These are phyloP conservation scores for Capronia americana DNA, from an alignment of 2,329 filamentous ascomycete genomes.

Conservation along the genomic window DNA sequence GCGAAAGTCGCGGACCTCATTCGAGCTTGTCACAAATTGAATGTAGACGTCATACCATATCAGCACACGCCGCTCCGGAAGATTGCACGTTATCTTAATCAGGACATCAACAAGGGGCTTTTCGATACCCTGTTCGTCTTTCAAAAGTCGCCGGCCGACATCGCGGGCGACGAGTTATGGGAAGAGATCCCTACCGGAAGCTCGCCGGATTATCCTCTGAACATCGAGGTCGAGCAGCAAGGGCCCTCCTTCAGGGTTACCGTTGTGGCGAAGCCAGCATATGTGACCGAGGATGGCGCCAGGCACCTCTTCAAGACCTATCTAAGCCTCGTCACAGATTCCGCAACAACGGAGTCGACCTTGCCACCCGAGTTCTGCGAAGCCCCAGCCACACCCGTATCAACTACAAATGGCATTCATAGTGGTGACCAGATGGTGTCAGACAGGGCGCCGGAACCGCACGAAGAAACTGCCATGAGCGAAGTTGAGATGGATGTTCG, in stretches of 20 bases:
- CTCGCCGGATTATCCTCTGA: constrained; percentile 73
- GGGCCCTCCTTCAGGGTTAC: constrained; percentile 60
- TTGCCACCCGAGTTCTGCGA: constrained; percentile 25
- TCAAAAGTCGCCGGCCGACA: constrained; percentile 58
- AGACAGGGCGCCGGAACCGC: no score
- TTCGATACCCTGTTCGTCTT: constrained; percentile 88
- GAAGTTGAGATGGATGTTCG: constrained; percentile 60
- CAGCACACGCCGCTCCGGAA: constrained; percentile 80
- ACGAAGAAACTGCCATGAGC: constrained; percentile 64
- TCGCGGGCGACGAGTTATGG: constrained; percentile 59
- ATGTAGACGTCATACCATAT: constrained; percentile 70
- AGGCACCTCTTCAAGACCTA: constrained; percentile 53
- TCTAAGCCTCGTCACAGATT: constrained; percentile 26
- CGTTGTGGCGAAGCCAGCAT: constrained; percentile 63
- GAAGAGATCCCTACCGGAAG: constrained; percentile 55
- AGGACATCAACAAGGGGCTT: constrained; percentile 61
- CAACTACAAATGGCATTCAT: background rate
- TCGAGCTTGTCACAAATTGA: constrained; percentile 71
- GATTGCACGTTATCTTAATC: constrained; percentile 78
- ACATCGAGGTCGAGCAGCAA: constrained; percentile 72
- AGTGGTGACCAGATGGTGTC: background rate
- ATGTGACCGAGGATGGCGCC: constrained; percentile 47
- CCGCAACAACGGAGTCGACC: constrained; percentile 8
- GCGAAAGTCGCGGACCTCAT: constrained; percentile 68
- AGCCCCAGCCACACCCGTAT: background rate